Evolutionary conservation across 2,329 filamentous ascomycete genomes (phyloP), one percentile per base, ranked within the genome.

Genomic region (Diaporthe australafricana): DNA sequence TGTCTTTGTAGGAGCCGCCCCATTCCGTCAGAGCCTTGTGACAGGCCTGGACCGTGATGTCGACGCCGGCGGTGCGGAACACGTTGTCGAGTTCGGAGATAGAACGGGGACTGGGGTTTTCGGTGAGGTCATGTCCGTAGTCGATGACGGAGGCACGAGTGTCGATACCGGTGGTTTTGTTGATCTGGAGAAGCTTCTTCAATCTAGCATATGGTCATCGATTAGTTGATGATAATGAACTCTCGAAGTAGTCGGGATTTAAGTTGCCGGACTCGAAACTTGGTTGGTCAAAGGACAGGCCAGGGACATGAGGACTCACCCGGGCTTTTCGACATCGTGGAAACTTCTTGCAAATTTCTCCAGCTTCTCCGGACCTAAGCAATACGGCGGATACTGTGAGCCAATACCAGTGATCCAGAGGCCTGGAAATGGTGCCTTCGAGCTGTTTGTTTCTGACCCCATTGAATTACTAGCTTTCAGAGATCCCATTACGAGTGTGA

Each of bases 381-480:
- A 40, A 9, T 40, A 25, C 5, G n/a, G 20, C 2, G 53, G 32
- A 25, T 9, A 38, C 22, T 32, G 12, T 57, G 32, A 25, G 0
- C 53, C 53, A 38, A 57, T 38, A 22, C 53, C 53, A 40, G 53
- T 40, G 32, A 57, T 25, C 53, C 53, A 57, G 1, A 57, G 53
- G 14, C 53, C 53, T 2, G 32, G 32, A 22, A 25, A 12, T 17
- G 53, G 14, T 17, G 6, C 6, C 3, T 11, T 40, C 12, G 53
- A 38, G n/a, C 0, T 38, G 0, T 5, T 17, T 1, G 5, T 8
- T n/a, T n/a, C 6, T 5, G 53, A 6, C 2, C 17, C 17, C 0
- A 16, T 17, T 9, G 17, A 22, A 20, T 6, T 22, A 11, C 1
- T 6, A 2, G 22, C 12, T 38, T 8, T 1, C 1, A 25, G 12